Base-by-base conservation (phyloP, 179 eudicot species). In the Spergularia azorica region DNA sequence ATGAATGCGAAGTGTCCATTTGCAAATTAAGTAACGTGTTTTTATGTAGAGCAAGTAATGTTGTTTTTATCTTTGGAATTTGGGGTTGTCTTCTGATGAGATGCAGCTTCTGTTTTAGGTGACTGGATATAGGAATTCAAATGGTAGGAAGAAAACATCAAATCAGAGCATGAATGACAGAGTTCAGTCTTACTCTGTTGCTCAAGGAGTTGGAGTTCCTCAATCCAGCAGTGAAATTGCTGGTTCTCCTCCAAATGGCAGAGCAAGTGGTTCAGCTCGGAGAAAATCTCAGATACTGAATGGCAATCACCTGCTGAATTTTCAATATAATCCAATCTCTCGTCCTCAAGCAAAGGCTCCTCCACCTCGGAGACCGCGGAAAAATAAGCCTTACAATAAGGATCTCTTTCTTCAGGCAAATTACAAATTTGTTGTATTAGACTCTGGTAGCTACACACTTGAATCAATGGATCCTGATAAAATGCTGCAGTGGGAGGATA, bases 351-450 rank as follows among this genome's bases (percentile, higher is more conserved):
- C 83, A 52, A 85, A 89, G 86, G 87, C 82, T n/a, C 85, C 87
- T 79, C 97, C 90, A 75, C 86, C 84, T 20, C 85, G 92, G 84
- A 90, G 84, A 86, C 85, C 84, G 63, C 84, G 63, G 58, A 95
- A 86, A 81, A 82, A 85, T 75, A 95, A 85, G 86, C 97, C 98
- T 70, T 95, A 93, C 84, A 95, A 95, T 82, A 95, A 93, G 80
- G 98, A 95, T 76, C 86, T 95, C 83, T 95, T 95, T 79, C 90
- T 95, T 61, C 98, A 95, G 89, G 98, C 98, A 67, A 95, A 95
- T 77, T 95, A 90, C 82, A 91, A 84, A 83, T 95, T 95, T 89
- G 92, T 93, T 62, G 83, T 95, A 52, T 79, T 95, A 75, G 95
- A 91, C 83, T 78, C 94, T 76, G 92, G 94, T 58, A 82, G 84